Evolutionary conservation across 768 basidiomycete genomes (phyloP).

Genomic region (Podaxis carcinomalis): DNA sequence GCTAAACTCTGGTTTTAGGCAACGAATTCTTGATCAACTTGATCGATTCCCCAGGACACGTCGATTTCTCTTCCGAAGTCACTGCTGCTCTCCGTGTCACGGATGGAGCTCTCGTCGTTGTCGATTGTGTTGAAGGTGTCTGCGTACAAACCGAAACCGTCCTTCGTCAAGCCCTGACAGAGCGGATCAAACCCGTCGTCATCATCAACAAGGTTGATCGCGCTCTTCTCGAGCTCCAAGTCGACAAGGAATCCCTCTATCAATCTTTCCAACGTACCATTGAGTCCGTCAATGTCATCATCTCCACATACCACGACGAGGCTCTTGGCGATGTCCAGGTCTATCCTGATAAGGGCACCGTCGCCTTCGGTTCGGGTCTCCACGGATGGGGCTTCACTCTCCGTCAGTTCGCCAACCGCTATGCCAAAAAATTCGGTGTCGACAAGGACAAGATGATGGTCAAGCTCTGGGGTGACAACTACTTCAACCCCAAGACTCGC

Average conservation of each 20-base stretch:
- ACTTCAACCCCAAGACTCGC: slow-evolving; percentile 93
- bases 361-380: slow-evolving; percentile 98
- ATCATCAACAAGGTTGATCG: slow-evolving; percentile 99
- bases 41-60: slow-evolving; percentile 99
- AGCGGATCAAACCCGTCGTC: slow-evolving; percentile 99
- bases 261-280: slow-evolving; percentile 98
- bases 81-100: slow-evolving; percentile 99
- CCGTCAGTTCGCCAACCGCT: slow-evolving; percentile 91
- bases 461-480: slow-evolving; percentile 99
- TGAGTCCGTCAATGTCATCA: slow-evolving; percentile 96
- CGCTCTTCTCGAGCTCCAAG: slow-evolving; percentile 96
- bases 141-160: slow-evolving; percentile 99
- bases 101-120: slow-evolving; percentile 98
- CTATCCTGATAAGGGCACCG: slow-evolving; percentile 96
- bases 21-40: slow-evolving; percentile 99
- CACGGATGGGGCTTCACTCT: slow-evolving; percentile 99
- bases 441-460: slow-evolving; percentile 98
- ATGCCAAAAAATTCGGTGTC: slow-evolving; percentile 98
- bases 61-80: slow-evolving; percentile 99
- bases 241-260: slow-evolving; percentile 94
- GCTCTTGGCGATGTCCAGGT: slow-evolving; percentile 98
- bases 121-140: slow-evolving; percentile 99
- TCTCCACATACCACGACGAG: slow-evolving; percentile 93
- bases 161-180: slow-evolving; percentile 91
- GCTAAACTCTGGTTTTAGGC: slow-evolving; percentile 37